Evolutionary conservation across 2,329 filamentous ascomycete species (phyloP).

Genomic region (Aurifilum marmelostoma): DNA sequence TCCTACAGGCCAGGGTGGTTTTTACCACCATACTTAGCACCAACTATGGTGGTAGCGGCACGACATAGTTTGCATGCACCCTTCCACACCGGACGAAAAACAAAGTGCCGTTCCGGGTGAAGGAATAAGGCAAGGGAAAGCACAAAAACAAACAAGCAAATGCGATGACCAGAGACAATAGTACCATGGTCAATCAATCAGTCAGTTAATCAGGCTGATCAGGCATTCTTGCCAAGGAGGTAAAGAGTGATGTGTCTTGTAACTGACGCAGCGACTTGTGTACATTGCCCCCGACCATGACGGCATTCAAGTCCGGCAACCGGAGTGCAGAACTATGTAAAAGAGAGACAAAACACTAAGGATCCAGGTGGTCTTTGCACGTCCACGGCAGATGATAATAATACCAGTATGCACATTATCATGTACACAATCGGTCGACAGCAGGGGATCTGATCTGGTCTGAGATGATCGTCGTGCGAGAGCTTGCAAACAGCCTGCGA

Average conservation of each 20-base stretch:
- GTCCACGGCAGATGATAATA: not conserved
- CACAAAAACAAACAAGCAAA: too few relatives aligned
- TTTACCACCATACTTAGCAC: not conserved
- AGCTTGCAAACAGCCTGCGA: not conserved
- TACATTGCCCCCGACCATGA: not conserved
- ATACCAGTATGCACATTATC: not conserved
- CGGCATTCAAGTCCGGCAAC: not conserved
- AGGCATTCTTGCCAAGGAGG: not conserved
- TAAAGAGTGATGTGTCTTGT: too few relatives aligned
- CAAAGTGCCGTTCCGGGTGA: not conserved
- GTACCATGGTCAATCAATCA: too few relatives aligned
- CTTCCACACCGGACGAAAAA: not conserved
- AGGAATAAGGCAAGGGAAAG: not conserved
- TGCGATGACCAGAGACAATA: not conserved
- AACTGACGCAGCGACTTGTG: not conserved
- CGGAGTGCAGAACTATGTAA: not conserved
- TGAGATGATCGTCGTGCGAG: not conserved
- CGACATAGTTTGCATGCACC: not conserved
- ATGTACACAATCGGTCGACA: not conserved
- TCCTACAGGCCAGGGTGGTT: not conserved
- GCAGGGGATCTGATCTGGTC: not conserved
- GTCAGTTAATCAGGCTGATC: too few relatives aligned
- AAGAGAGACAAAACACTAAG: not conserved
- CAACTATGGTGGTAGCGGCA: not conserved
- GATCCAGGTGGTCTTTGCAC: not conserved